Base-by-base conservation (phyloP, 805 yeast genomes). In the Barnettozyma pratensis region DNA sequence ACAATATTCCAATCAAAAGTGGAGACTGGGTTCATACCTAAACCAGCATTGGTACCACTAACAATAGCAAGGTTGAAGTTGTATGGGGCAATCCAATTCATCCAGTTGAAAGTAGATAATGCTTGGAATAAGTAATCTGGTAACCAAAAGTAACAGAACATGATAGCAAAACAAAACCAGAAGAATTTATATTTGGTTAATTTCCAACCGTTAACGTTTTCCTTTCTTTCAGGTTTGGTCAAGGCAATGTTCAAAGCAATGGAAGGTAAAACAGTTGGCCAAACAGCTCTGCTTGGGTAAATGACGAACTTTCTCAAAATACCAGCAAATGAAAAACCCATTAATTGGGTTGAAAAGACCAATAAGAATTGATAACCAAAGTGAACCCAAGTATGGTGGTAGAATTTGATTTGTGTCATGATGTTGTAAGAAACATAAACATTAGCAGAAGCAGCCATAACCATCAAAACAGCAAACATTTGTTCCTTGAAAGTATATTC, bases 281-380 rank as follows among this genome's bases (percentile, higher is more conserved):
- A 81, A 34, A 81, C 59, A 10, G 80, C 69, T 47, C 70, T 64
- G 4, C 67, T 65, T 11, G 81, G 81, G 56, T 79, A 79, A 7
- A 81, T 73, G 3, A 72, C 73, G 32, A 83, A 76, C 50, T 77
- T 75, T 57, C 85, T 73, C 72, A 81, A 72, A 25, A 83, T 58
- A 44, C 85, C 83, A 6, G 88, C 87, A 60, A 83, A 74, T 1
- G 86, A 83, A 57, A 80, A 77, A 27, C 89, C 90, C 54, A 83
- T 65, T 52, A 77, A 79, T 59, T 81, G 83, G 2, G 86, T 72
- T 3, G 84, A 72, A 4, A 81, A 53, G 1, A 77, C 65, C 34
- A 83, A 67, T 35, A 80, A 54, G 11, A 81, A 54, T 62, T 80
- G 83, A 62, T 74, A 84, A 1, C 80, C 76, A 62, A 76, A 72